Evolutionary conservation across 2,329 filamentous ascomycete species (phyloP), one percentile per base, ranked within the genome.

Genomic region (Pseudomassariella vexata): DNA sequence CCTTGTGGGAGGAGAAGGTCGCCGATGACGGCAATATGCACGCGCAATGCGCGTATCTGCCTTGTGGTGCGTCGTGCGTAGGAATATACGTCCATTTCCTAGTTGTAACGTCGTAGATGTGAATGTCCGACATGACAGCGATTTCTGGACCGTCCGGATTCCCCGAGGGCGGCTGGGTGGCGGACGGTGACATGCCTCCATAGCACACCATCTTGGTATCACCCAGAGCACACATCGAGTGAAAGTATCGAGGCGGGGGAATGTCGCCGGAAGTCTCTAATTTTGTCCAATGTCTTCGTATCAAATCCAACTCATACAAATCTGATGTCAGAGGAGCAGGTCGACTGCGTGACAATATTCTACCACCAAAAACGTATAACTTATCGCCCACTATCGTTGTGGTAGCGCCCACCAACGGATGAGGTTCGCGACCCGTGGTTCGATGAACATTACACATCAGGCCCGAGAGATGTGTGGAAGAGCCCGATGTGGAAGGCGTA

Each of bases 121-220:
- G 86, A 34, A 96, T 87, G 60, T 98, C 92, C 6, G 90, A 95
- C 89, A 98, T 95, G 35, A 96, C 92, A 2, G 88, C 82, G 5
- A 96, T 85, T 50, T 95, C 89, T 22, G 87, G 79, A 46, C 88
- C 84, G 41, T 89, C 84, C 37, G 68, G 65, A 4, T 61, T 48
- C 11, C 60, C 57, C 15, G 60, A 53, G 28, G 59, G 48, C 20
- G 70, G 57, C 26, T 70, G 65, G 35, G 63, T 70, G 6, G 70
- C 65, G 9, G 79, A 76, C 1, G 90, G 89, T 8, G 90, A 95
- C 92, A 98, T 98, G 46, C 92, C 92, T 36, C 92, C 92, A 58
- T 96, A 98, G 60, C 90, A 96, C 4, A 98, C 90, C 56, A 98
- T 71, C 59, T 96, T 98, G 3, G 87, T 90, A 54, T 96, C 92